Conservation (phyloP, 495 filamentous ascomycete genomes). For the Hyaloscypha finlandica region DNA sequence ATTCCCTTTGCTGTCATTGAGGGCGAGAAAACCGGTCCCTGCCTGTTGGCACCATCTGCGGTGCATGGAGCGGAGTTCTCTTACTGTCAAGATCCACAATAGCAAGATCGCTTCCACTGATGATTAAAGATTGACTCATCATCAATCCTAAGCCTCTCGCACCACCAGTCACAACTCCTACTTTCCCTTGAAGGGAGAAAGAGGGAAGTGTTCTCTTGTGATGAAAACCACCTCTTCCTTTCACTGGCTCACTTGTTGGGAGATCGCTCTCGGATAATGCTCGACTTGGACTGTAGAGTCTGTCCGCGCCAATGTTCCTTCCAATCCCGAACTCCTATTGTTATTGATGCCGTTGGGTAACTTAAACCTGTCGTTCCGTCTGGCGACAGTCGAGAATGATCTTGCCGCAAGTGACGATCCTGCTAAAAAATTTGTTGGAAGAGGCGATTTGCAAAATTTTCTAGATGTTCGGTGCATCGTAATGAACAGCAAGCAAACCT, state of each 20-base stretch:
- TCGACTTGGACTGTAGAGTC: conserved; percentile 71
- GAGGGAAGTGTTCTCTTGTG: conserved; percentile 54
- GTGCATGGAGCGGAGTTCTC: too few relatives aligned
- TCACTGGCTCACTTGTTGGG: conserved; percentile 63
- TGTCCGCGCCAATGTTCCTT: conserved; percentile 64
- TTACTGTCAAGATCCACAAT: conserved; percentile 91
- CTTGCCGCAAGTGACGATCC: too few relatives aligned
- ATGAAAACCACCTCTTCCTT: conserved; percentile 67
- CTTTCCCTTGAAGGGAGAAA: conserved; percentile 54
- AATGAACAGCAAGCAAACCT: too few relatives aligned
- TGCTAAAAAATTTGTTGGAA: too few relatives aligned
- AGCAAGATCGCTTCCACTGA: conserved; percentile 81
- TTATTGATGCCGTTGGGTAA: too few relatives aligned
- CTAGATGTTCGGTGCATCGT: too few relatives aligned
- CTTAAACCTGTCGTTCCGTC: too few relatives aligned
- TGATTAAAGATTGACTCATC: conserved; percentile 83
- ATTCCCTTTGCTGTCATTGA: too few relatives aligned
- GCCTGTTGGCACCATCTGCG: too few relatives aligned
- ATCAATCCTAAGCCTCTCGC: conserved; percentile 62
- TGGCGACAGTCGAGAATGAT: too few relatives aligned
- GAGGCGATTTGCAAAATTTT: too few relatives aligned
- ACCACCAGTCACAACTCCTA: conserved; percentile 52
- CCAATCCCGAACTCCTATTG: background rate
- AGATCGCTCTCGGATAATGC: conserved; percentile 67
- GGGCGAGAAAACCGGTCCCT: too few relatives aligned